These are phyloP conservation scores for Trifolium dubium DNA, from an alignment of 306 rosid genomes.

Conservation along the genomic window DNA sequence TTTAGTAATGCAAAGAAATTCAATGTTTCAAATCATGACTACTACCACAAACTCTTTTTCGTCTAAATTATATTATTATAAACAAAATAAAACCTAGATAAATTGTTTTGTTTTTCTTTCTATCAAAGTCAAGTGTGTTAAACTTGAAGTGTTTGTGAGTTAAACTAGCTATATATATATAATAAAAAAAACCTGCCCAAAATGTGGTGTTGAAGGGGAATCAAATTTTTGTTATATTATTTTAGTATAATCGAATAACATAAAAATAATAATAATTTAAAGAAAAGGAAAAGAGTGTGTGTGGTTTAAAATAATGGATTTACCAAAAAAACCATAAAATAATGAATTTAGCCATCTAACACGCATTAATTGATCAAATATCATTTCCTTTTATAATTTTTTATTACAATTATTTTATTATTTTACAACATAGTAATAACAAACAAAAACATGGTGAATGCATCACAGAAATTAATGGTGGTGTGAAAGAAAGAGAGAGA, in stretches of 20 bases:
- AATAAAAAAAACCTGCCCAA: constrained; percentile 5
- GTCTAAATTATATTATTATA: no score
- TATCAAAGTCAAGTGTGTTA: no score
- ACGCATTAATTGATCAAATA: constrained; percentile 45
- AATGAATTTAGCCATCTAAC: constrained; percentile 49
- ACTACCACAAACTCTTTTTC: no score
- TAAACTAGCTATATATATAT: not conserved
- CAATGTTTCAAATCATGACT: not conserved
- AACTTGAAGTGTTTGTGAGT: not conserved
- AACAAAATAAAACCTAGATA: no score
- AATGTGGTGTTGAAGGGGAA: constrained; percentile 7
- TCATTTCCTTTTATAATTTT: constrained; percentile 28
- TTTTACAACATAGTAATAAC: constrained; percentile 43
- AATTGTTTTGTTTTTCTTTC: no score
- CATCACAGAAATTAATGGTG: constrained; percentile 54
- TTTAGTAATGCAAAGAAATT: no score
- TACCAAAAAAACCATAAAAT: constrained; percentile 41
- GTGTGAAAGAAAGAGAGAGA: constrained; percentile 30
- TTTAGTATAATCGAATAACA: not conserved
- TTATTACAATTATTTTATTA: constrained; percentile 32
- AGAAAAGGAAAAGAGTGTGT: constrained; percentile 46
- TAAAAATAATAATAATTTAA: not conserved
- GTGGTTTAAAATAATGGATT: constrained; percentile 42
- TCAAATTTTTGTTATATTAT: not conserved
- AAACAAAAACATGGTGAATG: constrained; percentile 40